Percentiles rank a stretch among this genome's conserved stretches.
Conservation (phyloP, 768 basidiomycete species). For the Panaeolus papilionaceus region DNA sequence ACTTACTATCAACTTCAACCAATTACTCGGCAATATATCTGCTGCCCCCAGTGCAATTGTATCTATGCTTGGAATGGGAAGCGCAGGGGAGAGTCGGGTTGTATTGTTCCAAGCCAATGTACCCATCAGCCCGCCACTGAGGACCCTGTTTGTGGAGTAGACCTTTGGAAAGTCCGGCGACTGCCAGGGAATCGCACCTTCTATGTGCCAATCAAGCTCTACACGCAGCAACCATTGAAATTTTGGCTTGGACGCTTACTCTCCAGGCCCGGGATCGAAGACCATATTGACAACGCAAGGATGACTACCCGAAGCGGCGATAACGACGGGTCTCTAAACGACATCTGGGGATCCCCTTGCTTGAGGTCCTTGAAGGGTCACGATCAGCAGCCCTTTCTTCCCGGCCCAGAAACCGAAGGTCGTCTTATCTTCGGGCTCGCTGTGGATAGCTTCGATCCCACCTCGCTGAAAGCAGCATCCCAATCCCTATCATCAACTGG, state of each 20-base stretch:
- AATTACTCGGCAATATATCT: not conserved
- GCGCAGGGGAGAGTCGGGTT: not conserved
- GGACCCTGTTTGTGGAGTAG: not conserved
- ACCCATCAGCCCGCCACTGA: not conserved
- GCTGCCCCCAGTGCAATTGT: not conserved
- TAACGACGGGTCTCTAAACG: conserved; percentile 14
- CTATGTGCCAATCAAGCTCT: conserved; percentile 14
- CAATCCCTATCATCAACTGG: conserved; percentile 30
- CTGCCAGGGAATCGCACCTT: not conserved
- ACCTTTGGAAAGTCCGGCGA: not conserved
- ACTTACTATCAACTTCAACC: not conserved
- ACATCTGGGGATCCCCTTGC: conserved; percentile 29
- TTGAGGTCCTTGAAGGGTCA: conserved; percentile 27
- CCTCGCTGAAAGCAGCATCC: conserved; percentile 32
- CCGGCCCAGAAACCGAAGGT: conserved; percentile 24
- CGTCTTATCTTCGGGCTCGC: conserved; percentile 32
- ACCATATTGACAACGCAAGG: conserved; percentile 21
- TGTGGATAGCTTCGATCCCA: conserved; percentile 37
- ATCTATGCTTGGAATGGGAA: not conserved
- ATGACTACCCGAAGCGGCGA: too few species aligned
- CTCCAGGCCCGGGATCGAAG: conserved; percentile 25
- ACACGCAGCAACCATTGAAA: conserved; percentile 30
- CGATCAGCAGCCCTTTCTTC: conserved; percentile 30
- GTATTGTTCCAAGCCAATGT: not conserved
- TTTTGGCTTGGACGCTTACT: conserved; percentile 29